Evolutionary conservation across 2,329 filamentous ascomycete species (phyloP), one percentile per base, ranked within the genome.

Genomic region (Fusarium humuli): DNA sequence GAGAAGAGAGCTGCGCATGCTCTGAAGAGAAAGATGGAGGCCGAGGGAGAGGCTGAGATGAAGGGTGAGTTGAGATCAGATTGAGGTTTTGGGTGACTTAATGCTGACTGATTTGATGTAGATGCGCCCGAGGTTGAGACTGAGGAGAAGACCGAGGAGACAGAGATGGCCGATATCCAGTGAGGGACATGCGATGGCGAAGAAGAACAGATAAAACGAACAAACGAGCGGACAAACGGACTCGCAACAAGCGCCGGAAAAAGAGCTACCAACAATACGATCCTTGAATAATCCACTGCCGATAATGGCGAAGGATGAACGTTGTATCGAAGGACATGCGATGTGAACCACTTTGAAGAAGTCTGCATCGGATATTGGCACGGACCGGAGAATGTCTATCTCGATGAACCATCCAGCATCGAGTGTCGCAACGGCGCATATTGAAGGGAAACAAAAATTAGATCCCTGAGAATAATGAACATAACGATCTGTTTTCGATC

Each of bases 1-100:
- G 84, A 88, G 76, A 83, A 84, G 81, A 82, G 84, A 79, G 74
- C 87, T 77, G 82, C 80, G 4, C 81, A 88, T 70, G 86, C 85
- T 20, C 59, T 87, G 58, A 83, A 84, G 81, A 80, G 87, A 63
- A 86, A 84, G 78, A 82, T 83, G 76, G 85, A 82, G 67, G 82
- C 77, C 3, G 83, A 83, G 42, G 85, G 84, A 14, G 85, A 84
- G 69, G 82, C 83, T 6, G 83, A 77, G 73, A 86, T 86, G 83
- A 81, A 83, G 71, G 83, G 83, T 84, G 47, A 47, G 77, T 74
- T 14, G 20, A n/a, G 58, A 25, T 11, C 50, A 3, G 41, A 44
- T 42, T 20, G 60, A 62, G 20, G 11, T 54, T 59, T 13, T 58
- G 30, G 56, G 16, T 3, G 32, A 14, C 7, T 1, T 18, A 42